Evolutionary conservation across 345 rosid genomes (phyloP), one percentile per base, ranked within the genome.

Genomic region (Erysimum cheiranthoides): DNA sequence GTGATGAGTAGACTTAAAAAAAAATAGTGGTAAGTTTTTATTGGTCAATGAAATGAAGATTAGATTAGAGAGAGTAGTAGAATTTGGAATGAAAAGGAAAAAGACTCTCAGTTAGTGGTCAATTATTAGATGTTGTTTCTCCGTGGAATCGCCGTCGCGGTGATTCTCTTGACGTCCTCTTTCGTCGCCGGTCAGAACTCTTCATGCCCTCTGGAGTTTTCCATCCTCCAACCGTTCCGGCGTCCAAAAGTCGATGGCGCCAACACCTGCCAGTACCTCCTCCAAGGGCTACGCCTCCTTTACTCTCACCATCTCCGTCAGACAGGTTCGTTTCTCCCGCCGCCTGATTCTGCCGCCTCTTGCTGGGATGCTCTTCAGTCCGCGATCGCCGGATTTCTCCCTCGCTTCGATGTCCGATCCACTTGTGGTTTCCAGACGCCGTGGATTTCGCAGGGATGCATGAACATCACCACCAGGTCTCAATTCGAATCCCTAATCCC

Each of bases 401-500:
- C 91, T 2, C 38, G 68, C 42, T 87, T 88, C 79, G 80, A 86
- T 51, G 76, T 89, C 80, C 85, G 90, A 16, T 38, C 84, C 36
- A 72, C 80, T 1, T 91, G 97, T 69, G 97, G 96, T 7, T 88
- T 88, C 75, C 71, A 88, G 25, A 88, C 97, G 7, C 61, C 78
- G 32, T 93, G 96, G 97, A 91, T 88, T 46, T 86, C 97, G 0
- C 71, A 86, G 60, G 97, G 97, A 0, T 91, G 97, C 60, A 84
- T 85, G 91, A 85, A 86, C 82, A 80, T 93, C 85, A 65, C 91
- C 68, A 89, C 91, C 17, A 84, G 65, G 57, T 79, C 88, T 9
- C 79, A 85, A 1, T 88, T 88, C 77, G 96, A 93, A 5, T 54
- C 80, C 0, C 12, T 59, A 2, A 62, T 88, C 68, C 83, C 88